Conservation (phyloP, 331 rosid species). For the Phaseolus coccineus region DNA sequence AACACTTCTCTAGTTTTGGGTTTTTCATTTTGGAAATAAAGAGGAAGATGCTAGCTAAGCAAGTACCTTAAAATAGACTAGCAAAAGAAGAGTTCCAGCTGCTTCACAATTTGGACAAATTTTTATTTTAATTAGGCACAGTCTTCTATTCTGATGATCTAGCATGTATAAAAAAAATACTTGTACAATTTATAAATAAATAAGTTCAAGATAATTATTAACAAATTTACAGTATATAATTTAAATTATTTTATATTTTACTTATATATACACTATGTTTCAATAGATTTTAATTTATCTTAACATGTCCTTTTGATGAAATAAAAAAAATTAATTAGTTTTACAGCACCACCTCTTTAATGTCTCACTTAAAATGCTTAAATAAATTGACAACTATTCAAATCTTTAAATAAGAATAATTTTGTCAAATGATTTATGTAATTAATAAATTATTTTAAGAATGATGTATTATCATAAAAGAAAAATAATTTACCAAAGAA, state of each 20-base stretch:
- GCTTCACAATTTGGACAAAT: neutral
- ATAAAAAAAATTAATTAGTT: neutral
- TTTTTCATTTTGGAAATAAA: neutral
- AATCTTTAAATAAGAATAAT: neutral
- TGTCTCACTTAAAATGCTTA: neutral
- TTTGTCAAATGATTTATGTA: neutral
- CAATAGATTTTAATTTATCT: neutral
- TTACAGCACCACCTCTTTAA: neutral
- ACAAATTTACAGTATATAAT: too few relatives aligned
- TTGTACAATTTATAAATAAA: neutral
- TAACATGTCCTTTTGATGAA: neutral
- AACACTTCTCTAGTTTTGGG: neutral
- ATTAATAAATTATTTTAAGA: neutral
- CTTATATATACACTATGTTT: neutral
- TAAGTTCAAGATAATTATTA: too few relatives aligned
- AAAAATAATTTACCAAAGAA: neutral
- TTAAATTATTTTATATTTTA: neutral
- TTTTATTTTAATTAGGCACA: neutral
- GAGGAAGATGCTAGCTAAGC: neutral
- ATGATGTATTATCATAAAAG: neutral
- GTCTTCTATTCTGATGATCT: neutral
- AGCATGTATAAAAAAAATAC: too few relatives aligned
- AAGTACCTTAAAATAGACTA: neutral
- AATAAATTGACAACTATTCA: neutral
- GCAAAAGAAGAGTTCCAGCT: neutral